These are phyloP conservation scores for Diaporthe longicolla DNA, from an alignment of 2,329 filamentous ascomycete genomes.

Conservation along the genomic window DNA sequence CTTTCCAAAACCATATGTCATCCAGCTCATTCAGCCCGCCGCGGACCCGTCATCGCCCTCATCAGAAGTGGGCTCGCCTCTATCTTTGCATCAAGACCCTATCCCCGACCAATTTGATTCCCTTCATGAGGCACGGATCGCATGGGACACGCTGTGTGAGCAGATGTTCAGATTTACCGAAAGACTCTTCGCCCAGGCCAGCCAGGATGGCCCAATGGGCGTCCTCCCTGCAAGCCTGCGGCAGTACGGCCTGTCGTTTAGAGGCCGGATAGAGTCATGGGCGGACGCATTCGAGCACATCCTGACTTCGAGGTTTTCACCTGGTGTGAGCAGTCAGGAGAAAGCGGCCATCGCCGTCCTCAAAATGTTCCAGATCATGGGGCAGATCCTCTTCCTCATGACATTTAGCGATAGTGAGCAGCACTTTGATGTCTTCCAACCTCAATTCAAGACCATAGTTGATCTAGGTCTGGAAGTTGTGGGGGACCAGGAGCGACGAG, in stretches of 20 bases:
- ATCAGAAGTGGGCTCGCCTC: slow-evolving; percentile 60
- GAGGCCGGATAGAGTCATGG: slow-evolving; percentile 68
- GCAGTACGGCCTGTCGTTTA: slow-evolving; percentile 63
- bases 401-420: slow-evolving; percentile 72
- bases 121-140: slow-evolving; percentile 67
- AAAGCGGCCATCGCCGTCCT: slow-evolving; percentile 72
- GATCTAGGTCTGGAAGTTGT: slow-evolving; percentile 72
- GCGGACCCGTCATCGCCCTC: slow-evolving; percentile 57
- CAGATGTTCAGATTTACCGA: slow-evolving; percentile 72
- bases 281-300: slow-evolving; percentile 69
- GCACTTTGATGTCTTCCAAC: slow-evolving; percentile 68
- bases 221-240: slow-evolving; percentile 64
- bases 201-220: slow-evolving; percentile 65
- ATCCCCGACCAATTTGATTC: slow-evolving; percentile 63
- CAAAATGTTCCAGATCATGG: slow-evolving; percentile 74
- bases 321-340: slow-evolving; percentile 66
- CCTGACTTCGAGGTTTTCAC: slow-evolving; percentile 62
- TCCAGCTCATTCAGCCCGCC: slow-evolving; percentile 61
- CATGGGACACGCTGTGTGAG: slow-evolving; percentile 70
- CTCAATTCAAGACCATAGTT: slow-evolving; percentile 68
- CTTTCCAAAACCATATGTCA: slow-evolving; percentile 73
- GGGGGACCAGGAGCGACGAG: slow-evolving; percentile 68
- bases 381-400: slow-evolving; percentile 70
- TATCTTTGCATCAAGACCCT: slow-evolving; percentile 54
- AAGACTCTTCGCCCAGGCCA: slow-evolving; percentile 62